Percentiles rank a stretch among this genome's conserved stretches.
These are phyloP conservation scores for Nematocida sp. DNA, from an alignment of 371 early-diverging fungal species.

Conservation along the genomic window DNA sequence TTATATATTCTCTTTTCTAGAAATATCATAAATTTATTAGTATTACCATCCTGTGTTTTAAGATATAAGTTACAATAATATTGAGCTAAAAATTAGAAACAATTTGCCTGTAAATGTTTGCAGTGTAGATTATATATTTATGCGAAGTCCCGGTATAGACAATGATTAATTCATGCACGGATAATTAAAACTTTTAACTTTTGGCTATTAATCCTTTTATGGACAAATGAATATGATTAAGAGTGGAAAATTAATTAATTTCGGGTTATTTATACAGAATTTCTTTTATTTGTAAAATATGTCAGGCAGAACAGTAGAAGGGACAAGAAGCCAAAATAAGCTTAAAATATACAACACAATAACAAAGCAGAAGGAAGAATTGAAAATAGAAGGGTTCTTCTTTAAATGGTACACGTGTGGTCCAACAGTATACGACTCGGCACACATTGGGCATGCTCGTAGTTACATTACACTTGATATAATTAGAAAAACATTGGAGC, in stretches of 20 bases:
- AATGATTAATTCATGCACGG: too few relatives aligned
- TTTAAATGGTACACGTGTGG: slow-evolving; percentile 77
- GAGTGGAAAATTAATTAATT: too few relatives aligned
- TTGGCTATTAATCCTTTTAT: not conserved
- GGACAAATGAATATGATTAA: not conserved
- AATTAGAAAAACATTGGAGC: slow-evolving; percentile 84
- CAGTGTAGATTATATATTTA: too few relatives aligned
- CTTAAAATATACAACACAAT: slow-evolving; percentile 56
- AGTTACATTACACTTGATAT: slow-evolving; percentile 90
- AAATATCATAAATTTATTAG: too few relatives aligned
- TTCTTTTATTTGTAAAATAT: not conserved
- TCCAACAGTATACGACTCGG: slow-evolving; percentile 95
- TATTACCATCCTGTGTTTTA: too few relatives aligned
- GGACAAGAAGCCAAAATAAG: slow-evolving; percentile 8
- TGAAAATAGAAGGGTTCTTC: slow-evolving; percentile 31
- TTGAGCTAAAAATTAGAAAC: too few relatives aligned
- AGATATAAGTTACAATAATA: too few relatives aligned
- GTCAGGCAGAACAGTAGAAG: slow-evolving; percentile 4
- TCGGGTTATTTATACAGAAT: not conserved
- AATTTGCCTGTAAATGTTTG: too few relatives aligned
- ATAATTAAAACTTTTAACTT: too few relatives aligned
- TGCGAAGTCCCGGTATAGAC: too few relatives aligned
- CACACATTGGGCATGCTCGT: slow-evolving; percentile 97
- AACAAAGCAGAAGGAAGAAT: slow-evolving; percentile 41
- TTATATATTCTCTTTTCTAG: too few relatives aligned